Evolutionary conservation across 2,329 filamentous ascomycete genomes (phyloP).

Genomic region (Talaromyces sp.): DNA sequence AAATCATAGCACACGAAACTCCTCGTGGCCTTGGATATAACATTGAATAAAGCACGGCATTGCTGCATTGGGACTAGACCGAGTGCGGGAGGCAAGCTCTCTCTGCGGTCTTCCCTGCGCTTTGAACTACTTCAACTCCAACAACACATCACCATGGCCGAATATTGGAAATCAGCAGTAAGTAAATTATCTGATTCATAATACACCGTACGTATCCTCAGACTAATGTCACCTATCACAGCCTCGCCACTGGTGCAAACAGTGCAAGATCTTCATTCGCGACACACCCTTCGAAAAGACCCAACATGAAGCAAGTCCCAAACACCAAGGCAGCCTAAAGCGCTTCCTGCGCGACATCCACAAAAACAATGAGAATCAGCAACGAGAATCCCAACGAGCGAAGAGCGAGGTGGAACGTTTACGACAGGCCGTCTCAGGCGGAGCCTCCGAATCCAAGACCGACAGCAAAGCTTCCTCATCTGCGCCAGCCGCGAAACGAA

Average conservation of each 20-base stretch:
- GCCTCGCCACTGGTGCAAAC: conserved; percentile 97
- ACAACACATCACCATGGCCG: conserved; percentile 66
- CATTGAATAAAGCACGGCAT: conserved; percentile 6
- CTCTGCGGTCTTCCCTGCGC: neutral
- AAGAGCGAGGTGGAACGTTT: conserved; percentile 83
- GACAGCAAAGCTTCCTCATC: conserved; percentile 18
- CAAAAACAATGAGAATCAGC: conserved; percentile 76
- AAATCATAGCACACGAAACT: too few species aligned
- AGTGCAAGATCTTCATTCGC: conserved; percentile 86
- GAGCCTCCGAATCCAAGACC: conserved; percentile 31
- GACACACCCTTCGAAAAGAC: conserved; percentile 88
- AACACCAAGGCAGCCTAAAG: conserved; percentile 83
- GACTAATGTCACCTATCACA: conserved; percentile 27
- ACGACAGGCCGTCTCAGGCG: conserved; percentile 70
- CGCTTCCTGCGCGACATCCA: conserved; percentile 88
- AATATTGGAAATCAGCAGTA: conserved; percentile 96
- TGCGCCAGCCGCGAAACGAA: conserved; percentile 31
- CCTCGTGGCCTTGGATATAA: too few species aligned
- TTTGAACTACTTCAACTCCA: neutral
- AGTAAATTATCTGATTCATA: conserved; percentile 22
- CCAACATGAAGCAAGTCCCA: conserved; percentile 85
- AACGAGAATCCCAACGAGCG: conserved; percentile 79
- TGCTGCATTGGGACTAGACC: conserved; percentile 19
- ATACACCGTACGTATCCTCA: conserved; percentile 1
- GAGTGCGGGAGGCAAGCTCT: neutral